Conservation (phyloP, 139 green algal species). For the Desmodesmus armatus region DNA sequence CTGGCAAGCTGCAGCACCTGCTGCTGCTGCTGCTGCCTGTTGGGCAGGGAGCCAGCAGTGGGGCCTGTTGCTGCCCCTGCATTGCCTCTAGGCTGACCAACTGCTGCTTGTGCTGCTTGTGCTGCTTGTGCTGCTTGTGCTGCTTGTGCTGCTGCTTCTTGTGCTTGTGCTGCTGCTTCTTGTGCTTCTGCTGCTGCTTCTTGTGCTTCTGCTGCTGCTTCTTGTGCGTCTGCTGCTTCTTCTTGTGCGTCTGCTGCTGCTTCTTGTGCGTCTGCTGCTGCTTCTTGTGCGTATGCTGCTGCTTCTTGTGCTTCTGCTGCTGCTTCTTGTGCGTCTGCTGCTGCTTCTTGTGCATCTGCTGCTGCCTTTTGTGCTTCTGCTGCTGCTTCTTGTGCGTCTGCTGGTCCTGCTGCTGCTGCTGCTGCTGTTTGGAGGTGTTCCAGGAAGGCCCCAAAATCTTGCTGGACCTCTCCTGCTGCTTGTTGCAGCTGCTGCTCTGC, state of each 20-base stretch:
- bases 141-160: too few species aligned
- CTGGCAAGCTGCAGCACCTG: background rate
- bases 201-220: background rate
- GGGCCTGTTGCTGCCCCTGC: too few species aligned
- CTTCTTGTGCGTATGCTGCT: background rate
- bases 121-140: background rate
- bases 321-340: too few species aligned
- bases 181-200: background rate
- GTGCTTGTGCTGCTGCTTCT: too few species aligned
- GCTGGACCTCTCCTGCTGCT: background rate
- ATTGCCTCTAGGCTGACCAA: background rate
- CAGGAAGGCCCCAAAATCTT: background rate
- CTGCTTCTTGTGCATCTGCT: too few species aligned
- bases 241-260: background rate
- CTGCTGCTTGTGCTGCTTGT: background rate
- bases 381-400: background rate
- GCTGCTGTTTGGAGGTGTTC: background rate
- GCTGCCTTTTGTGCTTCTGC: background rate
- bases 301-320: background rate
- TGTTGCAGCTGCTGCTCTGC: background rate
- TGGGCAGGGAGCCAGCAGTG: too few species aligned
- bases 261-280: background rate
- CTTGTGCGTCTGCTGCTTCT: background rate
- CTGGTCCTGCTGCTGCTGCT: background rate
- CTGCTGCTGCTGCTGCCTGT: constrained; percentile 15